Conservation (phyloP, 192 early-diverging fungal species). For the Coemansia furcata region DNA sequence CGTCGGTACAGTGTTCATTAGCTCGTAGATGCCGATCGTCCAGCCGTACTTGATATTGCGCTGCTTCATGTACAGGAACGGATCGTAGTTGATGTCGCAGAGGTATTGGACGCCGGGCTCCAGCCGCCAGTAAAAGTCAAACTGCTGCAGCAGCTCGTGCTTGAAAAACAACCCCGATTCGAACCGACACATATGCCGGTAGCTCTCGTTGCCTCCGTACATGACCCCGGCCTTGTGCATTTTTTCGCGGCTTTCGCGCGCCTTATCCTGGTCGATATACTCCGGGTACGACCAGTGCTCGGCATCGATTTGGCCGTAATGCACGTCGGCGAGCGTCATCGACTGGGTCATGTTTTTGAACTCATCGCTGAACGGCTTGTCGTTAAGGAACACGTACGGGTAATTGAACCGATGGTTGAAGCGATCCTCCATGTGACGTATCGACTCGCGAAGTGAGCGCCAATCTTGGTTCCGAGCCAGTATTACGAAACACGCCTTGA, state of each 20-base stretch:
- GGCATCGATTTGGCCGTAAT: conserved; percentile 33
- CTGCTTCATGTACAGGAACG: conserved; percentile 42
- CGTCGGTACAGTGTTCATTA: conserved; percentile 30
- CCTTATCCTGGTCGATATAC: conserved; percentile 38
- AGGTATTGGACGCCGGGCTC: conserved; percentile 49
- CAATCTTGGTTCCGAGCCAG: conserved; percentile 69
- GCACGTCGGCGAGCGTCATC: conserved; percentile 37
- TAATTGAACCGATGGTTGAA: conserved; percentile 76
- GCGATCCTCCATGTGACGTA: conserved; percentile 63
- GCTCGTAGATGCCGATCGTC: conserved; percentile 33
- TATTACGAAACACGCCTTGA: conserved; percentile 63
- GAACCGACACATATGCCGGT: conserved; percentile 43
- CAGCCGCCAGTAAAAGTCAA: conserved; percentile 54
- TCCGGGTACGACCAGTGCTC: conserved; percentile 42
- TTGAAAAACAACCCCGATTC: conserved; percentile 39
- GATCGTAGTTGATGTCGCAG: conserved; percentile 50
- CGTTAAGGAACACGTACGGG: conserved; percentile 81
- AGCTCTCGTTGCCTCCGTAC: conserved; percentile 28
- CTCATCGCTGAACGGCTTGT: conserved; percentile 66
- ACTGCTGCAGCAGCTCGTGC: conserved; percentile 33
- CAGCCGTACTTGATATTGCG: conserved; percentile 40
- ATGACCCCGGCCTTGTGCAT: conserved; percentile 58
- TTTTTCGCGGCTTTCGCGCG: conserved; percentile 14
- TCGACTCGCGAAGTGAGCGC: conserved; percentile 53
- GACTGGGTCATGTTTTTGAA: conserved; percentile 56